Conservation (phyloP, 1,284 basidiomycete genomes). For the Tetrapyrgos nigripes region DNA sequence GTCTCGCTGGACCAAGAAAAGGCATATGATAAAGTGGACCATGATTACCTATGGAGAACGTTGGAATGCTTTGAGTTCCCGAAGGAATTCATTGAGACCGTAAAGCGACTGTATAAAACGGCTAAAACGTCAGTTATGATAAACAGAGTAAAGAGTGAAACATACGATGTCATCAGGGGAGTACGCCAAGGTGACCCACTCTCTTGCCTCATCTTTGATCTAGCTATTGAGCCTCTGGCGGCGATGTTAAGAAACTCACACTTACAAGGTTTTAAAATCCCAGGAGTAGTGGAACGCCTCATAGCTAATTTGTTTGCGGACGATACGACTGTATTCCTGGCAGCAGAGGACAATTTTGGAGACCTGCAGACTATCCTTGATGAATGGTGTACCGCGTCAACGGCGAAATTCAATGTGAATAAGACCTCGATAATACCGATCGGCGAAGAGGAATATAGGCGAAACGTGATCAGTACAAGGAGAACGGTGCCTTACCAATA, state of each 20-base stretch:
- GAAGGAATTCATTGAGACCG: too few relatives aligned
- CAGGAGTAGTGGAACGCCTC: too few relatives aligned
- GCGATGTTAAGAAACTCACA: too few relatives aligned
- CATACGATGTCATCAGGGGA: slow-evolving; percentile 20
- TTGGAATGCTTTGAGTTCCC: too few relatives aligned
- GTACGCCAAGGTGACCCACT: slow-evolving; percentile 32
- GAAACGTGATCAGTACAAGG: background rate
- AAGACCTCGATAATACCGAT: slow-evolving; percentile 44
- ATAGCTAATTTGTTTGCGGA: slow-evolving; percentile 38
- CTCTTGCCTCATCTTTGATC: slow-evolving; percentile 36
- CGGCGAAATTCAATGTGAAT: slow-evolving; percentile 38
- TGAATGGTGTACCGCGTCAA: slow-evolving; percentile 37
- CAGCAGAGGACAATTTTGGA: slow-evolving; percentile 23
- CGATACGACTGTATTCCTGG: slow-evolving; percentile 33
- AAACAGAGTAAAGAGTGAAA: too few relatives aligned
- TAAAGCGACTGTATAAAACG: slow-evolving; percentile 24
- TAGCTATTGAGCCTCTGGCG: too few relatives aligned
- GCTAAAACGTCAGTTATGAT: slow-evolving; percentile 23
- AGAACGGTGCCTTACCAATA: slow-evolving; percentile 26
- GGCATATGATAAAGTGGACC: too few relatives aligned
- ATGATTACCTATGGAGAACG: too few relatives aligned
- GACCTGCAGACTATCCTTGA: slow-evolving; percentile 31
- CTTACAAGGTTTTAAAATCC: too few relatives aligned
- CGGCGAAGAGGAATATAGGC: slow-evolving; percentile 22
- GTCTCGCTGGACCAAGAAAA: too few relatives aligned